Base-by-base conservation (phyloP, 192 early-diverging fungal species). In the Helicostylum pulchrum region DNA sequence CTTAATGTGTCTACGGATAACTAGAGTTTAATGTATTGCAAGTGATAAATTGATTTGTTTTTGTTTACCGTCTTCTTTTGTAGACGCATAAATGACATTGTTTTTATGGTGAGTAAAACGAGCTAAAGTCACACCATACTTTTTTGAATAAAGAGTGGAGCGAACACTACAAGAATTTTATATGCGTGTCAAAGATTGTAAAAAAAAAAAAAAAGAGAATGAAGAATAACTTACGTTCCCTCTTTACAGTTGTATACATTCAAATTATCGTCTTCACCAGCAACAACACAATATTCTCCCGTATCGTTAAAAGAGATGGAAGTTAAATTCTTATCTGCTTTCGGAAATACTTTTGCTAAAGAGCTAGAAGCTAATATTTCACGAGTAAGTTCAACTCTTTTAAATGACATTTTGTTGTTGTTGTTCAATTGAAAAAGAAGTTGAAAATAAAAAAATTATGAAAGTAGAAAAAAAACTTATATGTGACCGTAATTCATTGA, bases 91-190 rank as follows among this genome's bases (percentile, higher is more conserved):
- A 26, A 97, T 80, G 30, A 98, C 84, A 66, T 81, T 90, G 17
- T 84, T 89, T 8, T 76, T 64, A 49, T 83, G 77, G 74, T 94
- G 92, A 11, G 95, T 96, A 65, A 98, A 99, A 19, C 87, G 82
- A 1, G 92, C 94, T 26, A 94, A 72, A 34, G 87, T 79, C 54
- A 94, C 94, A 7, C 97, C 97, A 68, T 98, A 99, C 50, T 99
- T 99, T 80, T 97, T 95, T 70, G 92, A 94, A 70, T 84, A 94
- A 12, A 91, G 73, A 0, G 88, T 86, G 44, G 88, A 87, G 62
- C 85, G 83, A 39, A 84, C 76, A 15, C 85, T 92, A 62, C 23
- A 32, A 58, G 5, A 19, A 23, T 31, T 44, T 47, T 47, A 2
- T 0, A 26, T 26, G 2, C 26, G 2, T 26, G 26, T 26, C 26